Conservation (phyloP, 805 yeast species). For the Metschnikowia sp. region DNA sequence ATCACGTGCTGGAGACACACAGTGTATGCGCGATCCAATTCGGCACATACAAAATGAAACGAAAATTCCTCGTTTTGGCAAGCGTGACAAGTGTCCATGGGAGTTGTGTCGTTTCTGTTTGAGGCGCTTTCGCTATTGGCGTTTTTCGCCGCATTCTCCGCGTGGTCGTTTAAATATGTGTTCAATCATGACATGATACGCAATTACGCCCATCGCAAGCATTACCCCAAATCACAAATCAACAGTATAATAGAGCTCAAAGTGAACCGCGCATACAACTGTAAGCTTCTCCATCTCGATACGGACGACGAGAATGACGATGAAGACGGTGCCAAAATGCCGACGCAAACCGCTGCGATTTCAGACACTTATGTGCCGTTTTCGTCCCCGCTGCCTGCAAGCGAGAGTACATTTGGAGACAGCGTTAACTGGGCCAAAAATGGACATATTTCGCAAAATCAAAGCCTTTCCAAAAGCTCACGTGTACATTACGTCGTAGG, state of each 20-base stretch:
- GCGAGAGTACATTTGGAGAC: not conserved
- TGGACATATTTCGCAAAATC: not conserved
- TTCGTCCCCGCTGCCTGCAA: not conserved
- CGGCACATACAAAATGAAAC: not conserved
- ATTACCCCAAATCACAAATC: constrained; percentile 22
- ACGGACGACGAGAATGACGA: constrained; percentile 15
- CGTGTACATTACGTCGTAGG: constrained; percentile 18
- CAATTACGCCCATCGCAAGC: constrained; percentile 20
- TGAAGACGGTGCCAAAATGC: not conserved
- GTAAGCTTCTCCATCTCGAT: constrained; percentile 17
- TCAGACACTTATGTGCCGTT: not conserved
- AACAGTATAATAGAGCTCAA: constrained; percentile 21
- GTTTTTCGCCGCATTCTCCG: constrained; percentile 11
- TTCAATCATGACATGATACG: constrained; percentile 26
- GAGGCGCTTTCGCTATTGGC: constrained; percentile 17
- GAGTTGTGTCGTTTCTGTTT: constrained; percentile 1
- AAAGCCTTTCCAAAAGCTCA: not conserved
- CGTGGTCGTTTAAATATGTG: constrained; percentile 22
- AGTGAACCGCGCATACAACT: constrained; percentile 17
- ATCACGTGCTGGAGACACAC: not conserved
- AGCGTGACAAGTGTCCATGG: not conserved
- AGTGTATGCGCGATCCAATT: not conserved
- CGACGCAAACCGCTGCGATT: not conserved
- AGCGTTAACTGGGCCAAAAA: no score
- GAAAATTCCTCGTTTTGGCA: not conserved